phyloP scores from a whole-genome alignment of 139 green algal species.

The Micractinium conductrix region DNA sequence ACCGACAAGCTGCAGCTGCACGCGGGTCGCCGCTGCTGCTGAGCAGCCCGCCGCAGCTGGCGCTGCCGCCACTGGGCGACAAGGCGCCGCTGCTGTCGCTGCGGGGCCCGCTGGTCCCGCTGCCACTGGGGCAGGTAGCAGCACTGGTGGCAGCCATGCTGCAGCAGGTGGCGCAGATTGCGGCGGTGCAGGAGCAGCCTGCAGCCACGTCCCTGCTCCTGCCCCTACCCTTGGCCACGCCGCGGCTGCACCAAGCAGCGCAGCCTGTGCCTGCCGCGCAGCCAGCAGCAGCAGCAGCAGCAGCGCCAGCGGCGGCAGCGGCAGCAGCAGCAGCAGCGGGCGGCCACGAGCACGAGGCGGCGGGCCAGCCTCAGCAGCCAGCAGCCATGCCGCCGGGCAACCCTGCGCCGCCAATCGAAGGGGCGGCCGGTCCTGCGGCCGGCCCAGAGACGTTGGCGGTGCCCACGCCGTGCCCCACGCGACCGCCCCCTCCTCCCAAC shows the following conservation, averaged over 20 bases:
- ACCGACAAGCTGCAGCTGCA: not conserved
- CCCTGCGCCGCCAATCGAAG: too few species aligned
- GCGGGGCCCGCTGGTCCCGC: not conserved
- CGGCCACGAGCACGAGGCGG: not conserved
- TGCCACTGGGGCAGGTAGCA: not conserved
- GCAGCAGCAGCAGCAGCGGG: slow-evolving; percentile 22
- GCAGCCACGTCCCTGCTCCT: not conserved
- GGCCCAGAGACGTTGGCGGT: too few species aligned
- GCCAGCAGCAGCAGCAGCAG: slow-evolving; percentile 11
- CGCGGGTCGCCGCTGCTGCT: not conserved
- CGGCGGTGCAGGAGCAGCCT: not conserved
- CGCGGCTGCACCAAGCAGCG: not conserved
- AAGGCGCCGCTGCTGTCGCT: not conserved
- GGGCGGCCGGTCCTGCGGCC: too few species aligned
- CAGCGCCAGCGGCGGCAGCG: slow-evolving; percentile 12
- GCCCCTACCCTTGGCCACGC: not conserved
- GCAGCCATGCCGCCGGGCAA: not conserved
- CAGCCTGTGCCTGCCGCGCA: not conserved
- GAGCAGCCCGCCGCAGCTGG: not conserved
- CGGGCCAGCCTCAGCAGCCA: not conserved
- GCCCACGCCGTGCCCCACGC: too few species aligned
- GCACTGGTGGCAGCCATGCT: slow-evolving; percentile 17
- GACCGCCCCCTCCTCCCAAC: too few species aligned
- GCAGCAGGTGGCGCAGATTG: too few species aligned
- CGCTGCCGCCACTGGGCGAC: not conserved